Evolutionary conservation across 768 basidiomycete genomes (phyloP), one percentile per base, ranked within the genome.

Genomic region (Trametes coccinea): DNA sequence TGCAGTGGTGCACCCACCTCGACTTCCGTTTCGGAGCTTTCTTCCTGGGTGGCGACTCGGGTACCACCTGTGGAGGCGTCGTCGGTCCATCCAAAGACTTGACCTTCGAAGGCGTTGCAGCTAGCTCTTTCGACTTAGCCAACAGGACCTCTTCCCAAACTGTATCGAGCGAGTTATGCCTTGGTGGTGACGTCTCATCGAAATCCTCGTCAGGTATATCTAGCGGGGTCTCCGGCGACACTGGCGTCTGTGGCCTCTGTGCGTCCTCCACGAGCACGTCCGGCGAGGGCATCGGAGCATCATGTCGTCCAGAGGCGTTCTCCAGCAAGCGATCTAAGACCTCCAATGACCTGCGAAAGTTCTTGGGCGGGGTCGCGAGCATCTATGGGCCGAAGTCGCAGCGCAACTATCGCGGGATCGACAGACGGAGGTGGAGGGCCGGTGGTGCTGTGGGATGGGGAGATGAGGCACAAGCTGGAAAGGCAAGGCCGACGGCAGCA

Each of bases 141-240:
- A 82, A 80, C 47, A 87, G 81, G 54, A 90, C 80, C 56, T 81
- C 79, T 59, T 76, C 80, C 89, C 89, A 90, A n/a, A 90, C 73
- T 22, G 82, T 75, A 67, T 88, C 81, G 63, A 90, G 74, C 13
- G 74, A 74, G 9, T 63, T 67, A 49, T 62, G 65, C 33, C 57
- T 60, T 47, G 69, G 65, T 10, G 66, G 66, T 49, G 61, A 48
- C 45, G 57, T 29, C 40, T 61, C 53, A 29, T 17, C 64, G 44
- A 59, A 48, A 17, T 55, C 58, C 16, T 66, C 27, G 56, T 67
- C 58, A 11, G 62, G 62, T 27, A 65, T 64, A 39, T 48, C 59
- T n/a, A 62, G 53, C 17, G 60, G 54, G 5, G 66, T 64, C 34
- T 50, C 40, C 11, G 54, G 63, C 17, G 60, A 45, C 13, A 53